Percentiles rank a stretch among this genome's conserved stretches.
Evolutionary conservation across 305 asterid species (phyloP).

Genomic region (Petunia hybrid): DNA sequence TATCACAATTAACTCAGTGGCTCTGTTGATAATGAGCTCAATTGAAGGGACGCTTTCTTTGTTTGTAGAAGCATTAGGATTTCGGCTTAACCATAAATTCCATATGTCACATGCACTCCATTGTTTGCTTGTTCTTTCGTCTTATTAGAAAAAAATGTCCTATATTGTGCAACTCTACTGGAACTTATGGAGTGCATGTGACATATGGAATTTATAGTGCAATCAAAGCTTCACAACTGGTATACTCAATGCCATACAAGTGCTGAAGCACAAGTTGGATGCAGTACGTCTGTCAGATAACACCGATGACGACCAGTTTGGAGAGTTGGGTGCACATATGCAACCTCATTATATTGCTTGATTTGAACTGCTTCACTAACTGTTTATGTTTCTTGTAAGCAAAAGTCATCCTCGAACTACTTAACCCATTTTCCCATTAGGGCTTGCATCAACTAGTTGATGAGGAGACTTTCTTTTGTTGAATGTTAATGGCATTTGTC

Average conservation of each 20-base stretch:
- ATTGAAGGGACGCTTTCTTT: too few species aligned
- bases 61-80: too few species aligned
- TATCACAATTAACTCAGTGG: too few species aligned
- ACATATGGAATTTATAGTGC: slow-evolving; percentile 42
- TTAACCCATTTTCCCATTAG: not conserved
- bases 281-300: slow-evolving; percentile 94
- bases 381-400: not conserved
- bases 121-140: too few species aligned
- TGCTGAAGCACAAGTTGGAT: slow-evolving; percentile 90
- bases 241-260: slow-evolving; percentile 81
- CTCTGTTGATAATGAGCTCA: too few species aligned
- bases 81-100: too few species aligned
- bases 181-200: too few species aligned
- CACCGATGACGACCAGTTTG: slow-evolving; percentile 95
- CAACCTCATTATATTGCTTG: slow-evolving; percentile 38
- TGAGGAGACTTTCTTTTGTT: not conserved
- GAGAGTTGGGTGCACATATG: slow-evolving; percentile 98
- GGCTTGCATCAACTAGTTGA: not conserved
- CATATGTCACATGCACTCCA: too few species aligned
- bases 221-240: slow-evolving; percentile 82
- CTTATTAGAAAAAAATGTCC: too few species aligned
- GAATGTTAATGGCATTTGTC: not conserved
- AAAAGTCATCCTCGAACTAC: slow-evolving; percentile 18
- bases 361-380: not conserved
- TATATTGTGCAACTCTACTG: too few species aligned